Evolutionary conservation across 2,329 filamentous ascomycete species (phyloP), one percentile per base, ranked within the genome.

Genomic region (Monosporascus sp.): DNA sequence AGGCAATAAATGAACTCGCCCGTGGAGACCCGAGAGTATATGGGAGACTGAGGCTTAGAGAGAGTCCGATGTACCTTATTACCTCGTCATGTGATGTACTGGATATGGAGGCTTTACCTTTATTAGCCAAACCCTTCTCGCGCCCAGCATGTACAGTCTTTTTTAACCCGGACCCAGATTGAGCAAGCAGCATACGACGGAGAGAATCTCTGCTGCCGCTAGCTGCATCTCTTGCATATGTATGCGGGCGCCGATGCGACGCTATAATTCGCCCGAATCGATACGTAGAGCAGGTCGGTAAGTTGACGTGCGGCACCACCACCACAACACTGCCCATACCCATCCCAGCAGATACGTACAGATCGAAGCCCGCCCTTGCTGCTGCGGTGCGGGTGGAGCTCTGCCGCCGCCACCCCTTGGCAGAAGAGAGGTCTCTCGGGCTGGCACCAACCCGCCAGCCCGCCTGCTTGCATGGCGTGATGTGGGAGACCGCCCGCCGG

Each of bases 151-250:
- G 39, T 43, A 43, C 39, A 43, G 24, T 43, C 18, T 20, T 43
- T 20, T 22, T 20, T 14, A 35, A 14, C 11, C 31, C 2, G 22
- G 39, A 24, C 39, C 9, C 39, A 43, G 39, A 43, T 24, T 43
- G 18, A 43, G 39, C 5, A 14, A 18, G 18, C 20, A 5, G 18
- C 39, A 43, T 43, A 18, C 22, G 14, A 43, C 39, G 18, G 18
- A 20, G 39, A 20, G 39, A 43, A 14, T 24, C 17, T 18, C 24
- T 46, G 20, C 20, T 46, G 17, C 43, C 25, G 43, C 43, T 27
- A 17, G 57, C 62, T 65, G 62, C 65, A 66, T 65, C 65, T 65
- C 67, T 58, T 65, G 63, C 66, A 68, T 68, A 64, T 65, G 62
- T 62, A 66, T 58, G 58, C 59, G 43, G 43, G 43, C 59, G 64